Base-by-base conservation (phyloP, 345 rosid species). In the Aquilaria malaccensis region DNA sequence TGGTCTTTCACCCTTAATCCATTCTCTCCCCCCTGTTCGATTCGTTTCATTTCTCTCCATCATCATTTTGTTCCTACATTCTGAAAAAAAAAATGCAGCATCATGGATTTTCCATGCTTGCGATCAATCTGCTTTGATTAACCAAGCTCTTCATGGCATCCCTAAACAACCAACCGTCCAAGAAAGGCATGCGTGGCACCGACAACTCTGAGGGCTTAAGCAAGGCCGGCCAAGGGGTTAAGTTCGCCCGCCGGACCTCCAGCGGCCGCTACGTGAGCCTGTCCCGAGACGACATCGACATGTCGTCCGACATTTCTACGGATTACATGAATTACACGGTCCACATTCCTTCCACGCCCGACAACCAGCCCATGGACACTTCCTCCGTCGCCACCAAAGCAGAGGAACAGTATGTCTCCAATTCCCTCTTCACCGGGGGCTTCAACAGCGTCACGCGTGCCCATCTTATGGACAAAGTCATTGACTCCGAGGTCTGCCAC, bases 401-500 rank as follows among this genome's bases (percentile, higher is more conserved):
- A 0, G 96, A 92, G 71, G 97, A 94, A 57, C 99, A 94, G 65
- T 86, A 87, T 45, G 96, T 94, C 13, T 83, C 99, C 2, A 90
- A 86, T 74, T 90, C 99, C 45, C 70, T 90, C 6, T 90, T 94
- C 59, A 90, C 96, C 0, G 99, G 99, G 1, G 99, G 99, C 15
- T 94, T 94, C 83, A 94, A 90, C 37, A 90, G 87, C 68, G 96
- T 90, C 14, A 94, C 96, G 1, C 88, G 97, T 0, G 97, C 97
- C 2, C 97, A 93, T 76, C 86, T 89, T 66, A 93, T 89, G 97
- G 98, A 94, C 60, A 94, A 94, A 72, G 99, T 93, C 62, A 94
- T 90, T 7, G 99, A 94, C 6, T 87, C 95, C 3, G 91, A 94
- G 84, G 99, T 90, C 6, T 71, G 75, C 45, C 99, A 94, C 68